Evolutionary conservation across 345 rosid genomes (phyloP).

Genomic region (Melaleuca quinquenervia): DNA sequence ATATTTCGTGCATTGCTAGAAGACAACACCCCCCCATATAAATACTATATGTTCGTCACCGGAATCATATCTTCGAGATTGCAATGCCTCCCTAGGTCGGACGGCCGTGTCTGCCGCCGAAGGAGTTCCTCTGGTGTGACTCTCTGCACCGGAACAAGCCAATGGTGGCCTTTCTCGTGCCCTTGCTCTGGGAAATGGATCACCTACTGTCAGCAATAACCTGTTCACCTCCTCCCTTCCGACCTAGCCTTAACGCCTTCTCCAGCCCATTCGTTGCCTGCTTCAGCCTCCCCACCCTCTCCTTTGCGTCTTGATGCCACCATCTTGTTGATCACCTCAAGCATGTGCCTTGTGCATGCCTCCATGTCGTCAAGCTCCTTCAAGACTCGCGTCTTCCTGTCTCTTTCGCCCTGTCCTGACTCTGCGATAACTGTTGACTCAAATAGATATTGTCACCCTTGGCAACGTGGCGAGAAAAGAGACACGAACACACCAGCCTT

Average conservation of each 20-base stretch:
- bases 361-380: neutral
- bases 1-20: too few relatives aligned
- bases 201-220: neutral
- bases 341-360: neutral
- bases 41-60: too few relatives aligned
- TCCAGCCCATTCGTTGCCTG: neutral
- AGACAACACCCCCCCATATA: too few relatives aligned
- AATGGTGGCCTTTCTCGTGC: too few relatives aligned
- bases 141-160: too few relatives aligned
- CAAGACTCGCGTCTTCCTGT: neutral
- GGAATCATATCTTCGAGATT: too few relatives aligned
- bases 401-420: neutral
- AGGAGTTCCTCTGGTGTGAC: neutral
- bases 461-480: neutral
- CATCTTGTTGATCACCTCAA: neutral
- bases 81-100: too few relatives aligned
- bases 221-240: neutral
- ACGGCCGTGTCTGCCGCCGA: neutral
- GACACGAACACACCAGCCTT: neutral
- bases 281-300: neutral
- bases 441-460: neutral
- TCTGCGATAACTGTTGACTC: neutral
- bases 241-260: neutral
- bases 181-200: too few relatives aligned
- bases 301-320: neutral